A percentile compares a stretch with the other conserved stretches of the same genome.
Evolutionary conservation across 805 yeast genomes (phyloP).

Genomic region (Myxozyma geophila): DNA sequence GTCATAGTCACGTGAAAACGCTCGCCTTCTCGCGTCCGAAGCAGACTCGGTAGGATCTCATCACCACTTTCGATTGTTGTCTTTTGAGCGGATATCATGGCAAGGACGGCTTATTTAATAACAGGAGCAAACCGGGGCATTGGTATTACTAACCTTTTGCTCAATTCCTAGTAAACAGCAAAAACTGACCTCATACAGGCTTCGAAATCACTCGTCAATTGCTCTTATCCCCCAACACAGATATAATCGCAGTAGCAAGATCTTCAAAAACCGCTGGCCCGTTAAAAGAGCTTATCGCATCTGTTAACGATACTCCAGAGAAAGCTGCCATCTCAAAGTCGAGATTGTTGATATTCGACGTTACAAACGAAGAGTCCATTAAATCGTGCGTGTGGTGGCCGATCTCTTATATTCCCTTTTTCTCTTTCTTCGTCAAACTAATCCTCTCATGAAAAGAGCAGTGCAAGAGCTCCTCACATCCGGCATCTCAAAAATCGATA

Average conservation of each 20-base stretch:
- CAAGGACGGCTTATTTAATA: slow-evolving; percentile 3
- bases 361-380: slow-evolving; percentile 5
- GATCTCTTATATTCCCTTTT: no score
- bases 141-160: background rate
- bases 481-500: slow-evolving; percentile 10
- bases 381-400: slow-evolving; percentile 1
- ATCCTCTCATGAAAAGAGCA: background rate
- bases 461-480: slow-evolving; percentile 1
- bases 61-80: no score
- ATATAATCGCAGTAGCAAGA: slow-evolving; percentile 19
- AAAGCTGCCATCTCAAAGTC: slow-evolving; percentile 4
- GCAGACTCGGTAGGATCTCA: no score
- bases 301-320: background rate
- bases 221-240: background rate
- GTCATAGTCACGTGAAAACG: no score
- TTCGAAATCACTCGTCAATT: slow-evolving; percentile 13
- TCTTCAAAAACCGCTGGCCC: background rate
- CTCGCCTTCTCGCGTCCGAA: no score
- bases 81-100: no score
- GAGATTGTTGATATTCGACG: slow-evolving; percentile 15
- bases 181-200: background rate
- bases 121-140: slow-evolving; percentile 22
- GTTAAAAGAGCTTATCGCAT: background rate
- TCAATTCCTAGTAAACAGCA: background rate
- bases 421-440: background rate